A percentile compares a stretch with the other conserved stretches of the same genome.
Evolutionary conservation across 164 flowering plant species (phyloP).

Genomic region (Warburgia ugandensis): DNA sequence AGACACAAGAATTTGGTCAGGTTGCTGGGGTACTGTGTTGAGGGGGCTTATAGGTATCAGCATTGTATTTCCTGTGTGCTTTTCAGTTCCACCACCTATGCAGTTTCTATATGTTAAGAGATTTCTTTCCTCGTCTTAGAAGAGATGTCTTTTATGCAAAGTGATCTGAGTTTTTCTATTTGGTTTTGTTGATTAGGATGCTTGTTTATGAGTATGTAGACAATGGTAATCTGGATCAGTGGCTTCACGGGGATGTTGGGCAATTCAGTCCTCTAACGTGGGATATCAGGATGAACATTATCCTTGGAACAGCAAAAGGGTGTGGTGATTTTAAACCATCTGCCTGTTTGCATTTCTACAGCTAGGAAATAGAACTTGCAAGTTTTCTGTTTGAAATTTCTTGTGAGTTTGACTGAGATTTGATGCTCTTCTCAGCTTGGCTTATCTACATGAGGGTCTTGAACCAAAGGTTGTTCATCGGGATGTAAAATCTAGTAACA

Average conservation of each 20-base stretch:
- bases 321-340: conserved; percentile 15
- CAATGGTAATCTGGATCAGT: conserved; percentile 91
- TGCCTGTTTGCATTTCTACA: too few relatives aligned
- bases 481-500: conserved; percentile 88
- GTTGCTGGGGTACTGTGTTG: conserved; percentile 92
- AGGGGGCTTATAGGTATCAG: conserved; percentile 89
- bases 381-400: not conserved
- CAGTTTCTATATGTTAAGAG: not conserved
- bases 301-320: conserved; percentile 95
- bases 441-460: conserved; percentile 95
- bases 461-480: conserved; percentile 98
- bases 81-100: not conserved
- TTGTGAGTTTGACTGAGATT: not conserved
- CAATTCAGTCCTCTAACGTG: conserved; percentile 88
- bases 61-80: not conserved
- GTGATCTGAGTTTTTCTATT: not conserved
- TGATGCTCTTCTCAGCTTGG: conserved; percentile 46
- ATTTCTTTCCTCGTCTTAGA: not conserved
- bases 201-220: conserved; percentile 94
- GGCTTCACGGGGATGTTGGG: conserved; percentile 97
- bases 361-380: too few relatives aligned
- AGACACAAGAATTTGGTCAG: conserved; percentile 94
- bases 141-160: not conserved
- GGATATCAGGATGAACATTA: conserved; percentile 83
- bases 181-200: conserved; percentile 71